Evolutionary conservation across 1,284 basidiomycete species (phyloP).

Genomic region (Pisolithus thermaeus): DNA sequence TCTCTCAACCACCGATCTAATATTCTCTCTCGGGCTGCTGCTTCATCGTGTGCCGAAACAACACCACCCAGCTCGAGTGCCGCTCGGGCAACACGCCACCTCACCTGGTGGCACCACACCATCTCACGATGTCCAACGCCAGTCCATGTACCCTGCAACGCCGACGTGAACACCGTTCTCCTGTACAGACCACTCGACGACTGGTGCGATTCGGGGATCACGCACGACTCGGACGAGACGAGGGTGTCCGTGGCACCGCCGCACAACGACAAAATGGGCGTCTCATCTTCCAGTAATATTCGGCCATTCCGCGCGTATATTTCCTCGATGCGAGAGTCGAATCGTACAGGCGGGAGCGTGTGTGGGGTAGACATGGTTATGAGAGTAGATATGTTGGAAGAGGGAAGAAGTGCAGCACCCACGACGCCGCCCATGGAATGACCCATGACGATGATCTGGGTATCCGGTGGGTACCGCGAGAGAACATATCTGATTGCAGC

Average conservation of each 20-base stretch:
- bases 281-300: slow-evolving; percentile 36
- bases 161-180: slow-evolving; percentile 80
- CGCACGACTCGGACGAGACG: slow-evolving; percentile 89
- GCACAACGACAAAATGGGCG: slow-evolving; percentile 81
- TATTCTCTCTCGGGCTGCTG: slow-evolving; percentile 30
- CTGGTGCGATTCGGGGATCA: slow-evolving; percentile 40
- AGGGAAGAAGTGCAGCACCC: slow-evolving; percentile 67
- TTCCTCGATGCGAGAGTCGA: slow-evolving; percentile 74
- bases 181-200: slow-evolving; percentile 35
- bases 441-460: slow-evolving; percentile 72
- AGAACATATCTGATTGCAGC: slow-evolving; percentile 75
- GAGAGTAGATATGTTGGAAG: slow-evolving; percentile 65
- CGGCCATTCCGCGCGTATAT: slow-evolving; percentile 55
- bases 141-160: slow-evolving; percentile 88
- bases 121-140: slow-evolving; percentile 95
- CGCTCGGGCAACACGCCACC: slow-evolving; percentile 80
- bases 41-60: slow-evolving; percentile 9
- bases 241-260: slow-evolving; percentile 91
- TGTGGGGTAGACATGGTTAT: slow-evolving; percentile 97
- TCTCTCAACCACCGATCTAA: slow-evolving; percentile 65
- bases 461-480: slow-evolving; percentile 62
- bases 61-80: slow-evolving; percentile 61
- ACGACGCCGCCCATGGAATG: slow-evolving; percentile 99
- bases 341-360: slow-evolving; percentile 80
- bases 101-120: slow-evolving; percentile 98